Evolutionary conservation across 2,329 filamentous ascomycete species (phyloP).

Genomic region (Chaetoscypha palmicola): DNA sequence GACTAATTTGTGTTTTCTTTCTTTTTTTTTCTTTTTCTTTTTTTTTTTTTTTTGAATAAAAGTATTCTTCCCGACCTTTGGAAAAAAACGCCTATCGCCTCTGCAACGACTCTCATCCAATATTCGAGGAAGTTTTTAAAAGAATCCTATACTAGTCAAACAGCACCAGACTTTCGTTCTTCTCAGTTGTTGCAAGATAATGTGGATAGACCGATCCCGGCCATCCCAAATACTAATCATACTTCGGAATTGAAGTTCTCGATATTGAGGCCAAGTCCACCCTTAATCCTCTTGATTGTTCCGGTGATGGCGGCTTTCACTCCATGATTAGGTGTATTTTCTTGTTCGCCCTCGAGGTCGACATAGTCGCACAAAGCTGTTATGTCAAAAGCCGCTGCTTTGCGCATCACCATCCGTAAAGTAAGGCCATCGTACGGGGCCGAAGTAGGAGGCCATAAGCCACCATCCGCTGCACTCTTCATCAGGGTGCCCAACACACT

Average conservation of each 20-base stretch:
- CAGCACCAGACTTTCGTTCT: neutral
- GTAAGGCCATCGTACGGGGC: constrained; percentile 5
- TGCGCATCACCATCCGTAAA: neutral
- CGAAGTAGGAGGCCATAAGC: constrained; percentile 6
- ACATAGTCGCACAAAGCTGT: constrained; percentile 4
- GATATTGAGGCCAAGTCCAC: constrained; percentile 2
- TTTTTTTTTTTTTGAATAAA: too few relatives aligned
- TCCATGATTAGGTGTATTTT: constrained; percentile 1
- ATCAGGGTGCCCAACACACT: constrained; percentile 12
- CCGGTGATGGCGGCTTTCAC: neutral
- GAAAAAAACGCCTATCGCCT: too few relatives aligned
- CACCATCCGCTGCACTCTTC: constrained; percentile 2
- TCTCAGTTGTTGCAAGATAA: neutral
- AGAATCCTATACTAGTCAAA: too few relatives aligned
- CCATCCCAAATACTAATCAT: too few relatives aligned
- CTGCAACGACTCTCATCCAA: too few relatives aligned
- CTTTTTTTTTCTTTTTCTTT: too few relatives aligned
- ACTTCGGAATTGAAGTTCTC: neutral
- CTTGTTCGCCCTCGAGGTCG: neutral
- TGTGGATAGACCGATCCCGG: too few relatives aligned
- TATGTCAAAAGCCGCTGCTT: neutral
- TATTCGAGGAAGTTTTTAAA: too few relatives aligned
- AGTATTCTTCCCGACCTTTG: too few relatives aligned
- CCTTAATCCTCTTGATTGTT: constrained; percentile 4
- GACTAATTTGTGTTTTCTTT: too few relatives aligned